Base-by-base conservation (phyloP, 139 green algal genomes). In the Chlorella sp. region DNA sequence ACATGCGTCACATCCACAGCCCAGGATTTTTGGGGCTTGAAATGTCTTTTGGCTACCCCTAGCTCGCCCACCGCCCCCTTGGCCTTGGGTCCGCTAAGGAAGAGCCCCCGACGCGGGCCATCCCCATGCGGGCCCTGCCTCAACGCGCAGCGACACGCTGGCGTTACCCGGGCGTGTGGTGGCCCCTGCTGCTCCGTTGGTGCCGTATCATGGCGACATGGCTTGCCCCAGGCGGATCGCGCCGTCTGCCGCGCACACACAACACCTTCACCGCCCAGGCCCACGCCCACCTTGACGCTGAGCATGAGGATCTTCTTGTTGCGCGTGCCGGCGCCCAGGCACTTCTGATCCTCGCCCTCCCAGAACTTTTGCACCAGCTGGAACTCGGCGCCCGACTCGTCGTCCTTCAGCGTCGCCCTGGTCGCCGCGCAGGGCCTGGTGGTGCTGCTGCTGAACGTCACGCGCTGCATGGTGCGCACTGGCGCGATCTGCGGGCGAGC, bases 301-400 rank as follows among this genome's bases (percentile, higher is more conserved):
- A 96, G 55, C 35, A 96, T 83, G 5, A 87, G 75, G 31, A 96
- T 85, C 72, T 91, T 89, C 82, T 95, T 95, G 27, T 49, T 50
- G 5, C 89, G 77, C n/a, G 80, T 88, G 30, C 68, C 81, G 29
- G 84, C 83, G 22, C 91, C 91, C 66, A 96, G 72, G 80, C 83
- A 89, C 35, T 88, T 79, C 33, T 81, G 84, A 29, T 84, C 74
- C 0, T 86, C 79, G 31, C 88, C 78, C 68, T 74, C 60, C 79
- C 79, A 85, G 49, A 81, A 85, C 60, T 81, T 76, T 34, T 85
- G 74, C 26, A 62, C 75, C 3, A 81, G 33, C 0, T 63, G 71
- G 49, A 66, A 77, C 55, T 79, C 72, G n/a, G n/a, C n/a, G n/a
- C n/a, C n/a, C n/a, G n/a, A n/a, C n/a, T n/a, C n/a, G n/a, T n/a